Evolutionary conservation across 371 early-diverging fungal genomes (phyloP), one percentile per base, ranked within the genome.

Genomic region (Mucor saturninus): DNA sequence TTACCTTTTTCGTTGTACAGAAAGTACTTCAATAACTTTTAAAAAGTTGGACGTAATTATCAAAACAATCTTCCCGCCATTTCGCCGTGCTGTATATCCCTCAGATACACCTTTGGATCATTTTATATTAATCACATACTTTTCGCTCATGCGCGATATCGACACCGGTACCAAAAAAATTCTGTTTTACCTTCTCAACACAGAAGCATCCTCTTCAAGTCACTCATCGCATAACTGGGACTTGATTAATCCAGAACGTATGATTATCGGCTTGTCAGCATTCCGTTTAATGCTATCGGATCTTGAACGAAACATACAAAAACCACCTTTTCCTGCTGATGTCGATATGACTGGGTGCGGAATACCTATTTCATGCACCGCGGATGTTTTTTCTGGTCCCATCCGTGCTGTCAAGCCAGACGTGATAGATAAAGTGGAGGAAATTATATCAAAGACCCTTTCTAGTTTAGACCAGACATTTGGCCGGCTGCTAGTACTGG

Each of bases 1-100:
- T 2, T 96, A 95, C 64, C 72, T 98, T 11, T 95, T 92, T 72
- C 89, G 97, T 50, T 95, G 91, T 65, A 82, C 84, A 4, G 96
- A 95, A 57, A 76, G 90, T 37, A 82, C 84, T 5, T 68, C 80
- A 10, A 77, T 71, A 8, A 78, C 86, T 0, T 79, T 83, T 35
- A 87, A 88, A 59, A 76, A 83, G 39, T 69, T 93, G 14, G 93
- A 92, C 57, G 66, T 64, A 2, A 76, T 93, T 39, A 78, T 91
- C 46, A 86, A 87, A 59, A 87, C 83, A 2, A 71, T 94, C 54
- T 91, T 92, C 49, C 88, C 91, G 0, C 80, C 86, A 2, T 81
- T 82, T 45, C 81, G 93, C 30, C 81, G 87, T 14, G 83, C 87
- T 30, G 84, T 91, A 4, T 75, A 86, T 43, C 92, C 95, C 11